Conservation (phyloP, 306 rosid species). For the Acacia crassicarpa region DNA sequence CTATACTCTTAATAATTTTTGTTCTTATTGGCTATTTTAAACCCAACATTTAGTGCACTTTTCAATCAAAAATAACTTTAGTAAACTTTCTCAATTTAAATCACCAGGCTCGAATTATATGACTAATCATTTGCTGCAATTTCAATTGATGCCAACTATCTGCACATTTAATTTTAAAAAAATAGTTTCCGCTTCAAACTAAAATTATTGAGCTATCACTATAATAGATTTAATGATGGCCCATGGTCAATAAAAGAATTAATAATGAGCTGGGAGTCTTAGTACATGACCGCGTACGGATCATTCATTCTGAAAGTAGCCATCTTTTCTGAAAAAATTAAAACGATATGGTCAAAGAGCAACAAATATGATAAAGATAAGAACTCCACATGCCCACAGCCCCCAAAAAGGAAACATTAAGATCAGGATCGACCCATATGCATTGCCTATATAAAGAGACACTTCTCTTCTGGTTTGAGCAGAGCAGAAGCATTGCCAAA, state of each 20-base stretch:
- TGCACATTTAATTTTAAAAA: too few species aligned
- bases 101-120: too few species aligned
- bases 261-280: neutral
- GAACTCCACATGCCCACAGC: neutral
- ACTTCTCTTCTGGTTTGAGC: neutral
- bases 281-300: neutral
- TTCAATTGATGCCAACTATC: too few species aligned
- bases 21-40: too few species aligned
- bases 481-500: neutral
- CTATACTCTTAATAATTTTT: too few species aligned
- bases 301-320: neutral
- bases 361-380: neutral
- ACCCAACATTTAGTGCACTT: too few species aligned
- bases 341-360: neutral
- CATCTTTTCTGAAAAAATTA: neutral
- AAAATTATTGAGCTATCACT: neutral
- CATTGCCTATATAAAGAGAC: neutral
- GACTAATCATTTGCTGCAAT: too few species aligned
- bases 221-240: too few species aligned
- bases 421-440: neutral
- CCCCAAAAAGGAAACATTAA: neutral
- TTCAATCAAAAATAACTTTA: too few species aligned
- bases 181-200: neutral
- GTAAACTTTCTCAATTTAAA: too few species aligned
- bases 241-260: too few species aligned